Evolutionary conservation across 192 early-diverging fungal species (phyloP).

Genomic region (Borealophlyctis nickersoniae): DNA sequence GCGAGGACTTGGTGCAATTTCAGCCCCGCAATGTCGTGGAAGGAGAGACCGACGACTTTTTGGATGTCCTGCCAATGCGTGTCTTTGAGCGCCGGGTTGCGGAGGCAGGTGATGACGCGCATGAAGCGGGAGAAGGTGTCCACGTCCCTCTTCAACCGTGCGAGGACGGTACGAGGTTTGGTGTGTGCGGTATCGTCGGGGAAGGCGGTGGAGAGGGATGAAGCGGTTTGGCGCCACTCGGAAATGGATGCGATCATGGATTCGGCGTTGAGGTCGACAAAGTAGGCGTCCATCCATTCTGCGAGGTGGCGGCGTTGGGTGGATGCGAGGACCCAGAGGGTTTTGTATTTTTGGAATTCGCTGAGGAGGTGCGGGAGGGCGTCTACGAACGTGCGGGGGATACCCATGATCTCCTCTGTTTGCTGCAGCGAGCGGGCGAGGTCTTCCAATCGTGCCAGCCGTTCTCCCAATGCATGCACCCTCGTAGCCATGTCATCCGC

Average conservation of each 20-base stretch:
- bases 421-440: constrained; percentile 16
- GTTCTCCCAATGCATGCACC: constrained; percentile 17
- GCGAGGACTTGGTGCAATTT: constrained; percentile 27
- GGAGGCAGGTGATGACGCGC: constrained; percentile 28
- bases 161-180: constrained; percentile 15
- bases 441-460: constrained; percentile 16
- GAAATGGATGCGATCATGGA: constrained; percentile 29
- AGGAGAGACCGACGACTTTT: constrained; percentile 29
- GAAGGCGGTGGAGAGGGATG: constrained; percentile 5
- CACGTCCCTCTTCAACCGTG: constrained; percentile 21
- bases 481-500: constrained; percentile 12
- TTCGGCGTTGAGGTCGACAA: constrained; percentile 39
- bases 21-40: constrained; percentile 30
- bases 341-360: constrained; percentile 24
- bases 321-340: constrained; percentile 32
- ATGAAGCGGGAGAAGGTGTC: constrained; percentile 31
- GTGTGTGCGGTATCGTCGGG: background rate
- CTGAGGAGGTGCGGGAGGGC: constrained; percentile 3
- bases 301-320: constrained; percentile 7
- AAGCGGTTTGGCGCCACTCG: constrained; percentile 24
- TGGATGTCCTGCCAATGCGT: constrained; percentile 39
- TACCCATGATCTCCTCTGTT: constrained; percentile 16
- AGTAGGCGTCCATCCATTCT: constrained; percentile 33
- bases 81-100: constrained; percentile 32
- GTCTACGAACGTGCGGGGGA: constrained; percentile 12